Conservation (phyloP, 2,329 filamentous ascomycete genomes). For the Cladobotryum mycophilum region DNA sequence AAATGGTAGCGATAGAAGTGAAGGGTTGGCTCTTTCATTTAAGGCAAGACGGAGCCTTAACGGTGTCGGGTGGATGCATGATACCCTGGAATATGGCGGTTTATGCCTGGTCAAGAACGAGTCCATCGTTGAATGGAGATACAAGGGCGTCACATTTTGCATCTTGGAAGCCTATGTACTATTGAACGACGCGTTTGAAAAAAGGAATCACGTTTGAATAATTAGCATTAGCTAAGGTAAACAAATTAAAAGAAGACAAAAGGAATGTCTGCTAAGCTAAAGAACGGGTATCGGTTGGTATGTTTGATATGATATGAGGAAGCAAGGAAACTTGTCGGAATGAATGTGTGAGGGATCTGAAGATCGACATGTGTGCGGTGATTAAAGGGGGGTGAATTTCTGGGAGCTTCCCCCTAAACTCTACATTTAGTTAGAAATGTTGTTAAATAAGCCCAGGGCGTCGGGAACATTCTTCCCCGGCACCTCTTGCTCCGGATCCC, state of each 20-base stretch:
- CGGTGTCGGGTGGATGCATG: slow-evolving; percentile 7
- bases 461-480: background rate
- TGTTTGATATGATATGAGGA: too few relatives aligned
- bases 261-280: background rate
- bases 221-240: background rate
- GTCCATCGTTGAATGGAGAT: background rate
- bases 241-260: background rate
- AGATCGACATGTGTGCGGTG: too few relatives aligned
- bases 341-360: too few relatives aligned
- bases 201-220: background rate
- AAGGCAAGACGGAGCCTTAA: background rate
- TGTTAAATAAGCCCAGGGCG: background rate
- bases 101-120: background rate
- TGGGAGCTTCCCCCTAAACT: too few relatives aligned
- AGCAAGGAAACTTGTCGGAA: background rate
- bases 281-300: background rate
- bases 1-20: background rate
- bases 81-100: slow-evolving; percentile 8
- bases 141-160: slow-evolving; percentile 5
- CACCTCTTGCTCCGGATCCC: slow-evolving; percentile 11
- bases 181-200: background rate
- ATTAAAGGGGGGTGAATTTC: too few relatives aligned
- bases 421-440: background rate
- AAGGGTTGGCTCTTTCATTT: background rate
- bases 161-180: too few relatives aligned